Evolutionary conservation across 2,329 filamentous ascomycete genomes (phyloP), one percentile per base, ranked within the genome.

Genomic region (Aureobasidium sp.): DNA sequence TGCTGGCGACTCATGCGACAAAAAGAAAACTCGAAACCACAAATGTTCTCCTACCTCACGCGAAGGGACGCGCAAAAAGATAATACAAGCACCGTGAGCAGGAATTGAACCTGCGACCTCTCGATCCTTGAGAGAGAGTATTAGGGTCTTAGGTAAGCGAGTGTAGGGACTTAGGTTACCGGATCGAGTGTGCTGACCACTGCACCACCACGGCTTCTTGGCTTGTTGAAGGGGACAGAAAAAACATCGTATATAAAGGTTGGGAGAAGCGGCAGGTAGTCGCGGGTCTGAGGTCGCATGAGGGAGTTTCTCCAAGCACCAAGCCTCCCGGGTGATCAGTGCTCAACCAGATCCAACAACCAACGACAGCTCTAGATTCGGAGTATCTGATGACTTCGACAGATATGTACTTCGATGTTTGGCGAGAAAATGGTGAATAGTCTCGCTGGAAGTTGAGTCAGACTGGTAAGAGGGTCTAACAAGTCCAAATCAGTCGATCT

Each of bases 101-200:
- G 51, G 51, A 29, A 31, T 55, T 37, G 51, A 55, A 55, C 37
- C 37, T 20, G 22, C 51, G 51, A 55, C 37, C 51, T 55, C 51
- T 37, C 27, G 34, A 52, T 52, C 49, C 20, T 9, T 11, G 45
- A 48, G 45, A 48, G 25, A 51, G 48, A 36, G 29, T 51, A 36
- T 22, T 36, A 51, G n/a, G 44, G 25, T 7, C 14, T 36, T 51
- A 36, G 31, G 48, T 51, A 36, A 36, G 31, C 31, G 31, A 14
- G 14, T n/a, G 8, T 36, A 22, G 20, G 31, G 11, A 34, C 47
- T 20, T 34, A 47, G 25, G 45, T n/a, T 48, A 48, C 45, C 15
- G 45, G 45, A 48, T 48, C 49, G 34, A 34, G 49, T 27, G 48
- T 52, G 48, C 29, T 52, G 22, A 52, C 48, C 48, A 15, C 49